Base-by-base conservation (phyloP, 805 yeast genomes). In the Teunomyces gatunensis region DNA sequence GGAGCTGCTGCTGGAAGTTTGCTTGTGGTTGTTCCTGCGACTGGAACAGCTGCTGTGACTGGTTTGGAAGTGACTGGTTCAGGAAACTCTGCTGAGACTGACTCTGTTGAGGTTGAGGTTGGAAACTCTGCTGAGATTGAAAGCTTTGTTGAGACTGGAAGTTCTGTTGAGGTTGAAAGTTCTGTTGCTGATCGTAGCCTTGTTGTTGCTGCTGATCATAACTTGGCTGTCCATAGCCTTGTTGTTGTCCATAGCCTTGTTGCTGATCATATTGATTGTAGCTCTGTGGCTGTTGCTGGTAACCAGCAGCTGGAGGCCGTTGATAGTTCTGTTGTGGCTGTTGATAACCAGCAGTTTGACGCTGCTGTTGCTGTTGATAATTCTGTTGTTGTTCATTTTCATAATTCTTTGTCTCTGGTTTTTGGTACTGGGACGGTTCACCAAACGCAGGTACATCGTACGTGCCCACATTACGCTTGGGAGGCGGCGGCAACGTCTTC, bases 401-500 rank as follows among this genome's bases (percentile, higher is more conserved):
- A 25, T 25, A 25, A 25, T 25, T 25, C 27, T 25, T 25, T 25
- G 27, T 9, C 4, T 6, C 27, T 25, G 32, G 43, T 15, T 40
- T 40, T 11, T 40, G 34, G 43, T 47, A 47, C 36, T 47, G 51
- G 4, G 55, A 42, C 9, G 54, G 44, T 32, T 52, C 58, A 3
- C 54, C 52, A 6, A 42, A 29, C 9, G 48, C 47, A 9, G 59
- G 63, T 9, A 54, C 63, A 4, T 47, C 67, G 12, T 58, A 56
- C 9, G 67, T 61, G 15, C 62, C 59, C 12, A 65, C 74, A 23
- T 60, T 63, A 32, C 79, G 66, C 44, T 57, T 63, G 0, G 84
- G 84, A 1, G 80, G 80, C 9, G 74, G 65, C 1, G 78, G 74
- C 48, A 71, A 65, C 2, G 69, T 32, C 23, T 56, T 62, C 9